Percentiles rank a stretch among this genome's conserved stretches.
Evolutionary conservation across 805 yeast genomes (phyloP).

Genomic region (Starmerella vaccinii): DNA sequence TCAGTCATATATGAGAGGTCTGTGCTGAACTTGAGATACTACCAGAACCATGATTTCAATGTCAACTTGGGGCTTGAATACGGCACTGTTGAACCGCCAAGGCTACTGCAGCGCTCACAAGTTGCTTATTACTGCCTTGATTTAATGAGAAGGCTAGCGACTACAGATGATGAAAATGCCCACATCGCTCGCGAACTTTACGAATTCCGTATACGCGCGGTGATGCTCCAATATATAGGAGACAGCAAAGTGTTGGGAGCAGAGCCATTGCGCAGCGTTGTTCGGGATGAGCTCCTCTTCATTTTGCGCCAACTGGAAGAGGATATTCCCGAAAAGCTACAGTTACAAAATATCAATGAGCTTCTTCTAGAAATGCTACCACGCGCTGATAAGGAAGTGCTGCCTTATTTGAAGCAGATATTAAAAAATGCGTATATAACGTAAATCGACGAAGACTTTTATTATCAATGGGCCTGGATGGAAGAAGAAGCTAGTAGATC

Average conservation of each 20-base stretch:
- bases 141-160: constrained; percentile 40
- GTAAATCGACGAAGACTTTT: background rate
- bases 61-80: constrained; percentile 25
- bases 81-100: constrained; percentile 52
- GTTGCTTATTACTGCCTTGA: constrained; percentile 49
- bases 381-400: background rate
- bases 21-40: constrained; percentile 28
- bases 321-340: background rate
- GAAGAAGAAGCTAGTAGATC: background rate
- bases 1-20: constrained; percentile 48
- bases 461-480: background rate
- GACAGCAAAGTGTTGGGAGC: constrained; percentile 49
- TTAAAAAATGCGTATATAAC: background rate
- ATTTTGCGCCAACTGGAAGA: constrained; percentile 23
- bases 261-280: constrained; percentile 58
- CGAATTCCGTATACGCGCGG: constrained; percentile 30
- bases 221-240: constrained; percentile 52
- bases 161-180: background rate
- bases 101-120: constrained; percentile 35
- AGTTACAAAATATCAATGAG: background rate
- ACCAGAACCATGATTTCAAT: constrained; percentile 35
- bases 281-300: constrained; percentile 46
- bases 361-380: constrained; percentile 16
- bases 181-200: constrained; percentile 8
- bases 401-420: background rate